Percentiles rank a stretch among this genome's conserved stretches.
Evolutionary conservation across 2,329 filamentous ascomycete species (phyloP).

Genomic region (Diplodia seriata): DNA sequence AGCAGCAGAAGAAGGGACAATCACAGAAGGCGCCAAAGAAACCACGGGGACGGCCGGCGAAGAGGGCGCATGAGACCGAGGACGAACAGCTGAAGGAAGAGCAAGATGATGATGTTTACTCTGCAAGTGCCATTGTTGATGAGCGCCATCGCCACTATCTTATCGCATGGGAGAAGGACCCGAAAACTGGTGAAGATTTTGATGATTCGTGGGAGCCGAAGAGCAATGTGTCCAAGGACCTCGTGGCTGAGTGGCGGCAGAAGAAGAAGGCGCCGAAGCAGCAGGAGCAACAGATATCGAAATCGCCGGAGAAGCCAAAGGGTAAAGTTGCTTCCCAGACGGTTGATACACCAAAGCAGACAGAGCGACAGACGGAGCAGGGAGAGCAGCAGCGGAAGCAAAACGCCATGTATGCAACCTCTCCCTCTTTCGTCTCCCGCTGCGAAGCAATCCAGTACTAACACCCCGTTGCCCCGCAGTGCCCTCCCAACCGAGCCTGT

Average conservation of each 20-base stretch:
- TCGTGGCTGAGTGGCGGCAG: constrained; percentile 1
- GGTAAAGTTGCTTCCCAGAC: neutral
- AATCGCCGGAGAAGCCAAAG: neutral
- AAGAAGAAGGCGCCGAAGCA: neutral
- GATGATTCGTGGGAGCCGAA: constrained; percentile 14
- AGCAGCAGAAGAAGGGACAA: neutral
- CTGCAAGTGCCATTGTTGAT: neutral
- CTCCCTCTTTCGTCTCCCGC: neutral
- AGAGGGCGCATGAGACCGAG: neutral
- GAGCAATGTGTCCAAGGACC: neutral
- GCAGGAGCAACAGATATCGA: neutral
- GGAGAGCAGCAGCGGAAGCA: neutral
- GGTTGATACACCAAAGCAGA: neutral
- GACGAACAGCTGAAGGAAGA: neutral
- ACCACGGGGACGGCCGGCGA: neutral
- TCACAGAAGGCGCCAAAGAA: neutral
- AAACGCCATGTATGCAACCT: neutral
- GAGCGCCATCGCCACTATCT: neutral
- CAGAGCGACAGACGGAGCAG: neutral
- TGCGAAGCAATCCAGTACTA: neutral
- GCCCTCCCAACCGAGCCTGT: neutral
- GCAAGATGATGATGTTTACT: neutral
- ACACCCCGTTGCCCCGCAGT: neutral
- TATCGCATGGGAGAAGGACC: neutral
- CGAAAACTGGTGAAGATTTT: neutral